phyloP scores from a whole-genome alignment of 2,329 filamentous ascomycete species.

The Didymella segeticola region DNA sequence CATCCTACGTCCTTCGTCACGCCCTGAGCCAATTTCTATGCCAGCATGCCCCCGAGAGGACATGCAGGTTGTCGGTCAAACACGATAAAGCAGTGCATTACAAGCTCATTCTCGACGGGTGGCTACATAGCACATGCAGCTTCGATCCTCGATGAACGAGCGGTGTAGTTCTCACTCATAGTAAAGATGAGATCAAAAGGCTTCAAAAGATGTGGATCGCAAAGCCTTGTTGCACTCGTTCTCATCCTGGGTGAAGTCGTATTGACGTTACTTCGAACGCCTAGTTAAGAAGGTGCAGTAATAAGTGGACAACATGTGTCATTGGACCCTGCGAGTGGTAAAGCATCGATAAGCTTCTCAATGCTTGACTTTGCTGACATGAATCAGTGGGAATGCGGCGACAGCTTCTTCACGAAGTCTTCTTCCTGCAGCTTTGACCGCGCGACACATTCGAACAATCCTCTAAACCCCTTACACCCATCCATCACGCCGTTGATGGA shows the following conservation, averaged over 20 bases:
- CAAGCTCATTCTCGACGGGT: not conserved
- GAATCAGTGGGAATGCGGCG: constrained; percentile 34
- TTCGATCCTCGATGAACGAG: not conserved
- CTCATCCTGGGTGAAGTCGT: not conserved
- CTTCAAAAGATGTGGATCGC: not conserved
- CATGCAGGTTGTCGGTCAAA: not conserved
- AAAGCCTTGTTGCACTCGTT: not conserved
- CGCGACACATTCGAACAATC: constrained; percentile 23
- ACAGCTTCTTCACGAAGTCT: constrained; percentile 38
- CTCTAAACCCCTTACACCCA: constrained; percentile 33
- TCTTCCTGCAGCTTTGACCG: constrained; percentile 37
- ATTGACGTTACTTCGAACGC: not conserved
- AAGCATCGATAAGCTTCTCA: not conserved
- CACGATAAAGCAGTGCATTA: not conserved
- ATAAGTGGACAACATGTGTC: constrained; percentile 29
- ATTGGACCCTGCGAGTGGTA: constrained; percentile 28
- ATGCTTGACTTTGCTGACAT: constrained; percentile 5
- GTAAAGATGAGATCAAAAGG: not conserved
- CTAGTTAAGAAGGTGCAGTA: not conserved
- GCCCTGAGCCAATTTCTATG: not conserved
- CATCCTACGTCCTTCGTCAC: not conserved
- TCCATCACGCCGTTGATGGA: constrained; percentile 24
- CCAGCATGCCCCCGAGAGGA: not conserved
- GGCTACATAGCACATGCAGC: not conserved
- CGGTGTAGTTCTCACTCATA: not conserved